Base-by-base conservation (phyloP, 352 stramenopile genomes). In the Pythium aristosporum region DNA sequence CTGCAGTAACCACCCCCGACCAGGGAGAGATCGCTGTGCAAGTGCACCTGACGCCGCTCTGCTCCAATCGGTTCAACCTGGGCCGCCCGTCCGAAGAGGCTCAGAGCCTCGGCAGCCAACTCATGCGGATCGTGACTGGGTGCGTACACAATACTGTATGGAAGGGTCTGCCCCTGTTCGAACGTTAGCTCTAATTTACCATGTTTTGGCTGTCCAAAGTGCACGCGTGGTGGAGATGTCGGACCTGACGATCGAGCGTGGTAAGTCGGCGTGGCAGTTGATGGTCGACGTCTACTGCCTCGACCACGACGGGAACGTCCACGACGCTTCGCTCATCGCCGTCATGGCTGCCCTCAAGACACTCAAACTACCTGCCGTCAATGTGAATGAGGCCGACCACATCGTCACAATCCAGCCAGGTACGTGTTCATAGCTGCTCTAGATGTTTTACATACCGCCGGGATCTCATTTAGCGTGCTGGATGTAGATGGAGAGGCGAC, bases 231-330 rank as follows among this genome's bases (percentile, higher is more conserved):
- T 94, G 20, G 82, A 94, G 64, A 88, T 94, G 77, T 82, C 82
- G 53, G 80, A 83, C 21, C 62, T 92, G 18, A 80, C 71, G 55
- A 94, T 94, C 53, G 82, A 82, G 42, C 80, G 76, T 28, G 79
- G 85, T 51, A 87, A 91, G 63, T 87, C 80, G 20, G 82, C 85
- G 34, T 94, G 85, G 85, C 90, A 89, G 57, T 70, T 94, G 44
- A 75, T 92, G 64, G 65, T 92, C n/a, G 83, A 91, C 53, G 82
- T 92, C 9, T 87, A 87, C 61, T 91, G 85, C 60, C 72, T 91
- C 58, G 79, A 92, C 65, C 82, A 94, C 58, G 85, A 94, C 61
- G 85, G 85, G 23, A 94, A 94, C 58, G 82, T 92, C 30, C 64
- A 88, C 39, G 83, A 94, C 39, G 80, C 84, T 6, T 71, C 83